These are phyloP conservation scores for Pichia inconspicua DNA, from an alignment of 1,139 yeast genomes.

Conservation along the genomic window DNA sequence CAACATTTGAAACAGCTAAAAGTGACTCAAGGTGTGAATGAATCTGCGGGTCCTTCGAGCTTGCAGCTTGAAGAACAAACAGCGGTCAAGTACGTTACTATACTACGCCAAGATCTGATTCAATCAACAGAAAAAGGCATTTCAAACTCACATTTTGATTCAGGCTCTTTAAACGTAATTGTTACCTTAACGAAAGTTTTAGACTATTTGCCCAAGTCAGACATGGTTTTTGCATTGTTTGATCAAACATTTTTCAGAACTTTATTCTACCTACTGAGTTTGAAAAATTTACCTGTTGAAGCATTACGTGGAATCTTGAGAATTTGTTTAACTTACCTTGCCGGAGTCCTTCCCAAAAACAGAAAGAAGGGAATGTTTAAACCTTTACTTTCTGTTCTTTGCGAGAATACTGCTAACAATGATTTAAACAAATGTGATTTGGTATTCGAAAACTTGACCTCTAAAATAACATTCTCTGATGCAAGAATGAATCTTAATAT, in stretches of 20 bases:
- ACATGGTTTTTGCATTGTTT: conserved; percentile 34
- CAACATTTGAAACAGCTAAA: conserved; percentile 20
- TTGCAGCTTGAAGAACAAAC: conserved; percentile 19
- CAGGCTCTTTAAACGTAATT: conserved; percentile 35
- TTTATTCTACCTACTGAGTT: conserved; percentile 19
- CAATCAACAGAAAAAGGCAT: background rate
- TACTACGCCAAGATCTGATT: conserved; percentile 8
- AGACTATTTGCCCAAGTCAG: conserved; percentile 38
- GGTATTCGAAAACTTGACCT: conserved; percentile 16
- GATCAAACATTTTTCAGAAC: conserved; percentile 38
- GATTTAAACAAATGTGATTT: conserved; percentile 38
- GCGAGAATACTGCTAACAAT: conserved; percentile 2
- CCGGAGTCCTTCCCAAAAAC: conserved; percentile 38
- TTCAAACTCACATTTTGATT: background rate
- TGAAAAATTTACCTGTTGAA: conserved; percentile 30
- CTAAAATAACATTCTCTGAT: conserved; percentile 27
- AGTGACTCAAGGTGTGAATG: background rate
- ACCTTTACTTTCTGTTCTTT: conserved; percentile 29
- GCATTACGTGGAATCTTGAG: conserved; percentile 44
- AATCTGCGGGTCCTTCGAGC: background rate
- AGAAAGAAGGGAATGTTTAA: conserved; percentile 34
- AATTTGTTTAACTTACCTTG: conserved; percentile 37
- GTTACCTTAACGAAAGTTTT: conserved; percentile 47
- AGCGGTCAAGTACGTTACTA: conserved; percentile 14
- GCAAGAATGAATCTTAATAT: conserved; percentile 39